phyloP scores from a whole-genome alignment of 352 stramenopile species.

The Phytopythium oedochilum region DNA sequence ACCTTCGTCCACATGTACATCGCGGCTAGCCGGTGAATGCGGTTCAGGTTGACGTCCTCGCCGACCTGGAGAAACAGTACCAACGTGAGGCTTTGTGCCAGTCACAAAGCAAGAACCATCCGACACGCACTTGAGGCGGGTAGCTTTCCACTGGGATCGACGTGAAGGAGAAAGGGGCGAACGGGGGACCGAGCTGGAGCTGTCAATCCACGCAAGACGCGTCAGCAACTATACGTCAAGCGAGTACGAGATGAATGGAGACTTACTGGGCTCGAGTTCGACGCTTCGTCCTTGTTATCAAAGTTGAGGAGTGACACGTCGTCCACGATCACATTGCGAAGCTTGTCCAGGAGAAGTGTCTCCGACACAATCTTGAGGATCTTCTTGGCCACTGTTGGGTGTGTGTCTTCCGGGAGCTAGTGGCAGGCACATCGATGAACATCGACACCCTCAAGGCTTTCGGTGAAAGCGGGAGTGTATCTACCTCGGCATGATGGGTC shows the following conservation, averaged over 20 bases:
- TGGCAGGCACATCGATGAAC: background rate
- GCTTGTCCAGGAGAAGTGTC: constrained; percentile 68
- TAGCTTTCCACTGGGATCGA: constrained; percentile 76
- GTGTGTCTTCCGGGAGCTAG: constrained; percentile 59
- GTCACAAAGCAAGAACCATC: background rate
- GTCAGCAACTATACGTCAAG: constrained; percentile 1
- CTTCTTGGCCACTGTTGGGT: constrained; percentile 52
- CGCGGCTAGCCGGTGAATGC: constrained; percentile 69
- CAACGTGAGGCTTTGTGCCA: background rate
- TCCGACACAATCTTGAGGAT: constrained; percentile 71
- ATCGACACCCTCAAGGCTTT: background rate
- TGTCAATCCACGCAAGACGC: constrained; percentile 15
- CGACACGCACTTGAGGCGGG: constrained; percentile 45
- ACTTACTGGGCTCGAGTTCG: constrained; percentile 39
- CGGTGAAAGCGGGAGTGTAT: too few relatives aligned
- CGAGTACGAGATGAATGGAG: background rate
- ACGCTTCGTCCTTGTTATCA: constrained; percentile 43
- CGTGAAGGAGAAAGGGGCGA: constrained; percentile 52
- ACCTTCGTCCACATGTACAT: constrained; percentile 84
- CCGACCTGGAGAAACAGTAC: constrained; percentile 28
- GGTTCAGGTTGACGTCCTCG: constrained; percentile 62
- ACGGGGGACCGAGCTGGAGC: constrained; percentile 67
- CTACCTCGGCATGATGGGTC: constrained; percentile 53
- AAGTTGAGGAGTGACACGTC: constrained; percentile 72
- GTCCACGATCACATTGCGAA: constrained; percentile 50